Evolutionary conservation across 73 alveolate genomes (phyloP).

Genomic region (Halteria grandinella): DNA sequence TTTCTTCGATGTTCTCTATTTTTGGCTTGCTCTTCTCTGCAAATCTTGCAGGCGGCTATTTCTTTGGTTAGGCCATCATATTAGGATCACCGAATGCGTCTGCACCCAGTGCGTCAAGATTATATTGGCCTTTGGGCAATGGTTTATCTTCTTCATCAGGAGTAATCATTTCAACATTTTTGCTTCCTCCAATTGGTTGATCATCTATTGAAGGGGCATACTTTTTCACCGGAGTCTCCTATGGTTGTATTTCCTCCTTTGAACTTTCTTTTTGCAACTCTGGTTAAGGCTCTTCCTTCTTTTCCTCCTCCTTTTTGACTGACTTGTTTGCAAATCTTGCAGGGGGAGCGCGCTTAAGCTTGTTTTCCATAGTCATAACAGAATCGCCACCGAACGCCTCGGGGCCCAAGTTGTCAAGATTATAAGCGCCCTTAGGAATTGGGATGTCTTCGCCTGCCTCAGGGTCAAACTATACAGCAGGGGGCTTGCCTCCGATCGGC

Average conservation of each 20-base stretch:
- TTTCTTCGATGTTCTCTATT: no score
- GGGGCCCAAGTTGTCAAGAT: conserved; percentile 30
- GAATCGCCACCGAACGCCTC: no score
- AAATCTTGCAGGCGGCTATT: no score
- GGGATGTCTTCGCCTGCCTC: conserved; percentile 25
- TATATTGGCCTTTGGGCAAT: not conserved
- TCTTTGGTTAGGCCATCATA: no score
- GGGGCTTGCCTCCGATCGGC: conserved; percentile 7
- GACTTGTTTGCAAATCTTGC: not conserved
- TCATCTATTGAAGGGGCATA: conserved; percentile 22
- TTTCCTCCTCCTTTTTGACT: conserved; percentile 13
- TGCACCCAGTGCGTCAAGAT: conserved; percentile 21
- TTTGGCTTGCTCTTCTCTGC: no score
- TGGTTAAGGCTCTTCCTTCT: not conserved
- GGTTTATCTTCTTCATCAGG: no score
- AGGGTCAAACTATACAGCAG: no score
- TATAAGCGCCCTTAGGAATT: conserved; percentile 32
- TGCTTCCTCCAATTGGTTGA: conserved; percentile 43
- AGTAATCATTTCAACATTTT: no score
- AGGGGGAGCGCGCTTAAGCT: conserved; percentile 9
- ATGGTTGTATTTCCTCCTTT: no score
- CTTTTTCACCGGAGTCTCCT: no score
- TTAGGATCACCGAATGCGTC: conserved; percentile 26
- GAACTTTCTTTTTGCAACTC: not conserved
- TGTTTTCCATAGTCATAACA: no score